Evolutionary conservation across 192 early-diverging fungal genomes (phyloP), one percentile per base, ranked within the genome.

Genomic region (Rhizophagus prolifer): DNA sequence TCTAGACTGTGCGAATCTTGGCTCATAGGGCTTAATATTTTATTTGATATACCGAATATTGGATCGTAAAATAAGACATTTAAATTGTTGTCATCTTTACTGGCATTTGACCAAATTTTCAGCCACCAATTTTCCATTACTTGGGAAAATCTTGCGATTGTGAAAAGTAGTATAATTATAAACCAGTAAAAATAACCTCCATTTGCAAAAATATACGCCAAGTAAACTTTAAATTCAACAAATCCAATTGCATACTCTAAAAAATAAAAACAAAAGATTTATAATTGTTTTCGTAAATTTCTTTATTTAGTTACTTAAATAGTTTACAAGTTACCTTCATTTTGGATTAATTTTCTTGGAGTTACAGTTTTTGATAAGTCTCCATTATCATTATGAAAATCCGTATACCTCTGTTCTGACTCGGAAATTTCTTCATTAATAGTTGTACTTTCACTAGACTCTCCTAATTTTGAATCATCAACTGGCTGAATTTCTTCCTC

Each of bases 151-250:
- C 89, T 84, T n/a, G 72, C 71, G 13, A 81, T 30, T 36, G 78
- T 74, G 44, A 89, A 86, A 0, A 87, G 73, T 44, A 85, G 79
- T 4, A 84, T 67, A 25, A 90, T 31, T 30, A 86, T 38, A 59
- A 90, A 76, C 93, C 93, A 94, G 82, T 87, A 88, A 60, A 81
- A 77, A 64, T 71, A 81, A 16, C 86, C 79, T 23, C 93, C 93
- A 58, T 90, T 90, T 58, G 90, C 91, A 10, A 81, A 73, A 75
- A 92, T 82, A 79, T 97, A 99, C 10, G 86, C 84, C 36, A 90
- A 77, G 88, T 95, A 98, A 14, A 98, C 91, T 12, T 79, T 63
- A 16, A 80, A 85, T 38, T 86, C 81, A 69, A 98, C 97, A 61
- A 87, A 85, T 0, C 97, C 97, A 14, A 88, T 85, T 16, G 90